Evolutionary conservation across 2,329 filamentous ascomycete species (phyloP), one percentile per base, ranked within the genome.

Genomic region (Cercospora sp.): DNA sequence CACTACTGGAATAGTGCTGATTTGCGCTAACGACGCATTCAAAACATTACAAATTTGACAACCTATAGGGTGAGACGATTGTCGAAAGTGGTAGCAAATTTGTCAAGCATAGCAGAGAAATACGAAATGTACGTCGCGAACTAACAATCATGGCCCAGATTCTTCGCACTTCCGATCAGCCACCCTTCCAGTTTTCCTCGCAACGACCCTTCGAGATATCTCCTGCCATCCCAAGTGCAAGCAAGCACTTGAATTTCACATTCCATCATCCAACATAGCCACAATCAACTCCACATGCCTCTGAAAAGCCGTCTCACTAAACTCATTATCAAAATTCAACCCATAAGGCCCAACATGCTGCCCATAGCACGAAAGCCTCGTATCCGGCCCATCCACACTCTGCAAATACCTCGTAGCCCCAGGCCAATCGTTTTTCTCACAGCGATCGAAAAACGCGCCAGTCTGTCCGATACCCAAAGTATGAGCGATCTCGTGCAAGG

Each of bases 321-420:
- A 70, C 58, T 70, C 68, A 8, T 28, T 62, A 28, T 66, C 68
- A 60, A 36, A 70, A 20, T 70, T 70, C 66, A 70, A 60, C 18
- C 68, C 68, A 60, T 70, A 70, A 31, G 68, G 68, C 66, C 66
- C 66, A 26, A 70, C 57, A 30, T 70, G 68, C 1, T 60, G 53
- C 0, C 66, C 68, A 3, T 60, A 63, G 55, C 68, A 70, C 28
- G 53, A 61, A 12, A 70, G 40, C 55, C 31, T 66, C 26, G 60
- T 48, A n/a, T 58, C 60, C 26, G 16, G 20, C 1, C 68, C 68
- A 57, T 70, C 66, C 45, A 60, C 66, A 20, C 48, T 62, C 42
- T 31, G n/a, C 66, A 70, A 18, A 60, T 68, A 48, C n/a, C 51
- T 42, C 16, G 55, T 64, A 6, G 63, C 66, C 5, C 33, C 48